Evolutionary conservation across 176 grass and related monocot genomes (phyloP).

Genomic region (Oryza longistaminata): DNA sequence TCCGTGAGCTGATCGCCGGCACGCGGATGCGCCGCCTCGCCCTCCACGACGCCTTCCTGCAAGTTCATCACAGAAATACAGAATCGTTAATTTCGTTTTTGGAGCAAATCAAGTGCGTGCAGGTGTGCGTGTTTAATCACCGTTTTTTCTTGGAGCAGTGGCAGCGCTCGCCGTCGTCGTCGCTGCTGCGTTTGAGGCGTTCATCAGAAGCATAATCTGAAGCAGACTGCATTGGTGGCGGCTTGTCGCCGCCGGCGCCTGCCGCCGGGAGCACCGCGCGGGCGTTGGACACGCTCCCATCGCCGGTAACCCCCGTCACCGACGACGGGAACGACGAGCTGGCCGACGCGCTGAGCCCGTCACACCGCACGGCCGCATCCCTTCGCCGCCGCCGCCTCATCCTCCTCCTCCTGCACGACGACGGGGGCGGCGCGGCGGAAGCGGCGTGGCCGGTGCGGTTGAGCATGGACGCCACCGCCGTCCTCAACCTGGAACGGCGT

Average conservation of each 20-base stretch:
- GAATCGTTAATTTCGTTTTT: no score
- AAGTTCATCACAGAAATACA: no score
- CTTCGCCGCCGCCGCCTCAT: neutral
- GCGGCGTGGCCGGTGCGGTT: conserved; percentile 70
- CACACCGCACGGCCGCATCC: conserved; percentile 18
- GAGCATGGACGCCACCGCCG: conserved; percentile 50
- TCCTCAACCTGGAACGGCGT: conserved; percentile 46
- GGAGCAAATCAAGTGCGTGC: no score
- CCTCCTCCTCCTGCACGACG: neutral
- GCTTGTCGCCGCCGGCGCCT: neutral
- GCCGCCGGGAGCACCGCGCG: neutral
- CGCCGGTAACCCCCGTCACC: conserved; percentile 42
- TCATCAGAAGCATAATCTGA: neutral
- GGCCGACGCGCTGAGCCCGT: conserved; percentile 45
- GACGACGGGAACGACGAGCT: conserved; percentile 49
- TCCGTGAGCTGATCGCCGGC: conserved; percentile 65
- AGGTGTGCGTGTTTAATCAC: conserved; percentile 14
- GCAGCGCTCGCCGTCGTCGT: conserved; percentile 32
- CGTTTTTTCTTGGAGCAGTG: conserved; percentile 70
- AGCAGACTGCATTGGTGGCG: neutral
- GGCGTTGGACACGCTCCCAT: conserved; percentile 63
- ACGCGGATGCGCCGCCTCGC: conserved; percentile 48
- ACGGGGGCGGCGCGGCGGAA: conserved; percentile 63
- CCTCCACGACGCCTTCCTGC: conserved; percentile 43
- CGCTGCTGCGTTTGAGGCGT: conserved; percentile 10